A percentile compares a stretch with the other conserved stretches of the same genome.
Evolutionary conservation across 441 rosid species (phyloP).

Genomic region (Eutrema salsugineum): DNA sequence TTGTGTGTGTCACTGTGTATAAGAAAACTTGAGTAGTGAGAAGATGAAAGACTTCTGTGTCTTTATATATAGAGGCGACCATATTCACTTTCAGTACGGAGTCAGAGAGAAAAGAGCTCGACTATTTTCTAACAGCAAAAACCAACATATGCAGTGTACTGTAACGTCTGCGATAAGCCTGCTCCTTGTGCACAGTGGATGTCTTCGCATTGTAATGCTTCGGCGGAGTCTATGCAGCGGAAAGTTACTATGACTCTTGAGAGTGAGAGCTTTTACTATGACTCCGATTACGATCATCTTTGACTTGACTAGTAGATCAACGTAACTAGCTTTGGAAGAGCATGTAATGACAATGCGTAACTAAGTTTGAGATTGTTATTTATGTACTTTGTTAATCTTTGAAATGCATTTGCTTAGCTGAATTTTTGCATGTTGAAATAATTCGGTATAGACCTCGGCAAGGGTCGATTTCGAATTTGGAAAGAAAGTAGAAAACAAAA

Average conservation of each 20-base stretch:
- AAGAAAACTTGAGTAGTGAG: conserved; percentile 10
- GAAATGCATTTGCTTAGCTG: background rate
- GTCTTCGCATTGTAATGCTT: conserved; percentile 47
- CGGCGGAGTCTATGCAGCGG: background rate
- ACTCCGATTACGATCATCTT: background rate
- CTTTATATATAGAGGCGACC: conserved; percentile 13
- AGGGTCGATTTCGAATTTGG: background rate
- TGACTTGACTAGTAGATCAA: background rate
- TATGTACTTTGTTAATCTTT: background rate
- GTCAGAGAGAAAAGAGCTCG: background rate
- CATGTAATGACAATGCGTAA: background rate
- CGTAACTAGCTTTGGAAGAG: background rate
- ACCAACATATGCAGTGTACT: conserved; percentile 49
- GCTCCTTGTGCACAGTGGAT: conserved; percentile 62
- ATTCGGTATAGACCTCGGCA: background rate
- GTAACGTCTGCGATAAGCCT: conserved; percentile 54
- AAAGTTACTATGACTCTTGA: background rate
- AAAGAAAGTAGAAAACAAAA: too few relatives aligned
- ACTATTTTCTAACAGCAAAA: background rate
- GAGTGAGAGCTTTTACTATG: background rate
- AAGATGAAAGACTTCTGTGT: background rate
- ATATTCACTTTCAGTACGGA: background rate
- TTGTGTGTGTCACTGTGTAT: background rate
- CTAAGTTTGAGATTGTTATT: background rate
- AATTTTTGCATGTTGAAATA: background rate